Evolutionary conservation across 2,329 filamentous ascomycete species (phyloP).

Genomic region (Epicoccum nigrum): DNA sequence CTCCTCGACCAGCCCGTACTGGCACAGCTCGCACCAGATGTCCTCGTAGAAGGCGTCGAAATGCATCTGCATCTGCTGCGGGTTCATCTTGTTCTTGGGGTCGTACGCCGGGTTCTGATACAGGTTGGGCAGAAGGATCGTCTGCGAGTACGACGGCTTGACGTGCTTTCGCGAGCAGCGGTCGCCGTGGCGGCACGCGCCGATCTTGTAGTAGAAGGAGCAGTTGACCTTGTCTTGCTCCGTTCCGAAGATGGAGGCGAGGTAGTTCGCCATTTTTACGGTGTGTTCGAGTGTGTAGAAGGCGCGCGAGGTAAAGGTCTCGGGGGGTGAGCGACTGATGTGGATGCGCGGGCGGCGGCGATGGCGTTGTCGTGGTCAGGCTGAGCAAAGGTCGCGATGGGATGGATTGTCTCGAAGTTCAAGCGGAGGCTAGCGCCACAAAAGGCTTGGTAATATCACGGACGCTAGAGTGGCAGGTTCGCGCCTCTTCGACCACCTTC

Average conservation of each 20-base stretch:
- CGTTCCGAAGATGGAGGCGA: slow-evolving; percentile 98
- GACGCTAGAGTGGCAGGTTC: slow-evolving; percentile 10
- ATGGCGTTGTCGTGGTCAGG: slow-evolving; percentile 12
- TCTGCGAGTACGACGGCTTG: slow-evolving; percentile 97
- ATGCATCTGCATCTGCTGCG: slow-evolving; percentile 95
- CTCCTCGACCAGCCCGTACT: slow-evolving; percentile 97
- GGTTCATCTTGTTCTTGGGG: slow-evolving; percentile 95
- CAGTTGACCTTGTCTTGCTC: slow-evolving; percentile 99
- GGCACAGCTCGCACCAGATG: slow-evolving; percentile 99
- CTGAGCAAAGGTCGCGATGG: slow-evolving; percentile 27
- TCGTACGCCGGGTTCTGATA: slow-evolving; percentile 99
- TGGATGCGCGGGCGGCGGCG: slow-evolving; percentile 1
- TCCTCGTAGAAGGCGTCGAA: slow-evolving; percentile 99
- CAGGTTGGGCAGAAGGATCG: slow-evolving; percentile 95
- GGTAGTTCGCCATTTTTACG: slow-evolving; percentile 86
- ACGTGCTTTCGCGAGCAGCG: slow-evolving; percentile 98
- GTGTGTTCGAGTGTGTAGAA: not conserved
- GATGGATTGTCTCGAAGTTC: slow-evolving; percentile 23
- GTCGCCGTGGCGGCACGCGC: slow-evolving; percentile 96
- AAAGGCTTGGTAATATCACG: slow-evolving; percentile 17
- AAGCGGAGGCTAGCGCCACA: slow-evolving; percentile 16
- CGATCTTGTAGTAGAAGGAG: slow-evolving; percentile 99
- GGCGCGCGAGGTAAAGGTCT: not conserved
- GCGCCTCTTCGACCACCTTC: slow-evolving; percentile 12
- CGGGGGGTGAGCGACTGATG: not conserved